Evolutionary conservation across 73 alveolate genomes (phyloP).

Genomic region (Tetrahymena elliotti): DNA sequence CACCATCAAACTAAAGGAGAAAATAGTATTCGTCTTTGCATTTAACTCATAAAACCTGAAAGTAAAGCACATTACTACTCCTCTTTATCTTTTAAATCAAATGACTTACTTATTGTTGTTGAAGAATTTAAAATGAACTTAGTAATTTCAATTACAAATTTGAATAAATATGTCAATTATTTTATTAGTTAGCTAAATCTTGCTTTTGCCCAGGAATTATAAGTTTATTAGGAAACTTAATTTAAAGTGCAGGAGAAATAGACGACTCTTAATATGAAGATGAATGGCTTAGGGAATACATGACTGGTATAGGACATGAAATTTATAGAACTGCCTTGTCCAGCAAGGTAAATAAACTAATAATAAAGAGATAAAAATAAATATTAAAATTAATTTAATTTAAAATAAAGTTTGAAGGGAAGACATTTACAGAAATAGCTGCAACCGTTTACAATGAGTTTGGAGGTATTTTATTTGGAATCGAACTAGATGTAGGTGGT

Average conservation of each 20-base stretch:
- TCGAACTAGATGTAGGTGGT: constrained; percentile 81
- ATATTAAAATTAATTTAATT: constrained; percentile 6
- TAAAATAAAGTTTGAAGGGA: constrained; percentile 44
- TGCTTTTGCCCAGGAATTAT: constrained; percentile 96
- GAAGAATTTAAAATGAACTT: constrained; percentile 61
- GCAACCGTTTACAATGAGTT: constrained; percentile 71
- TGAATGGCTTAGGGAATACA: constrained; percentile 86
- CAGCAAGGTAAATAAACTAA: constrained; percentile 8
- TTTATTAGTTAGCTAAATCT: constrained; percentile 73
- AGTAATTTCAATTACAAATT: neutral
- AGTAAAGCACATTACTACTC: constrained; percentile 79
- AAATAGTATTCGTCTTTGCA: constrained; percentile 61
- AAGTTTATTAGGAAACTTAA: constrained; percentile 65
- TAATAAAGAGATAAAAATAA: too few relatives aligned
- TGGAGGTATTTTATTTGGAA: constrained; percentile 86
- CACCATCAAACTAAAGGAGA: constrained; percentile 59
- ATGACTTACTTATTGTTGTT: constrained; percentile 65
- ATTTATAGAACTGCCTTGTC: constrained; percentile 66
- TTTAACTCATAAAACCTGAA: constrained; percentile 92
- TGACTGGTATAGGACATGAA: constrained; percentile 92
- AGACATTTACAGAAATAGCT: constrained; percentile 81
- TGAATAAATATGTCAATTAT: constrained; percentile 17
- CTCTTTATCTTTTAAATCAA: constrained; percentile 48
- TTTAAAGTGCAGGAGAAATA: constrained; percentile 77
- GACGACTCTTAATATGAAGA: constrained; percentile 66